A percentile compares a stretch with the other conserved stretches of the same genome.
Conservation (phyloP, 257 asterid genomes). For the Scutellaria baicalensis region DNA sequence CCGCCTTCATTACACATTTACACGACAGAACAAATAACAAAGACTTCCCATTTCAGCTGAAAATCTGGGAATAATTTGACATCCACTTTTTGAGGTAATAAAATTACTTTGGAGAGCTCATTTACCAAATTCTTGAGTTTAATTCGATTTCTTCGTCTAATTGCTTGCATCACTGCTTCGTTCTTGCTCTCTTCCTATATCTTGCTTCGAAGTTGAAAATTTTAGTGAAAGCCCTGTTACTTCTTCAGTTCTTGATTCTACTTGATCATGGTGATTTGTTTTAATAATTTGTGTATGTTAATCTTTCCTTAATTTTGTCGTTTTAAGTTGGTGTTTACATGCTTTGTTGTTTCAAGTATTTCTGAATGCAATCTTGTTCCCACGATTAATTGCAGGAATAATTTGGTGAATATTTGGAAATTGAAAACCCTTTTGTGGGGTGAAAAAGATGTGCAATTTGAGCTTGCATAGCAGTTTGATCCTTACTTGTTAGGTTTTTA, state of each 20-base stretch:
- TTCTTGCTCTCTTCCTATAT: background rate
- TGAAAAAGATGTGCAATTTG: background rate
- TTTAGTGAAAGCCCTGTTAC: background rate
- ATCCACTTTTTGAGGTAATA: background rate
- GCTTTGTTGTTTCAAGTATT: background rate
- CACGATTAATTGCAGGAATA: constrained; percentile 12
- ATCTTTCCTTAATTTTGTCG: background rate
- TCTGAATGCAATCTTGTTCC: background rate
- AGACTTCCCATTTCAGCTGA: background rate
- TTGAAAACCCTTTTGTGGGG: background rate
- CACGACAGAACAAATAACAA: background rate
- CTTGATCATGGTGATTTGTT: background rate
- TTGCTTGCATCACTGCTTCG: constrained; percentile 19
- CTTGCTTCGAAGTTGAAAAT: background rate
- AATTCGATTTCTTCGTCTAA: background rate
- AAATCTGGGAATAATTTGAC: background rate
- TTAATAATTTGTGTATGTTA: background rate
- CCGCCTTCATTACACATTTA: constrained; percentile 8
- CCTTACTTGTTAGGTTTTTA: background rate
- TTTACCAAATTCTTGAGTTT: background rate
- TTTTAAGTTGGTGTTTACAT: background rate
- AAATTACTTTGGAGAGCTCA: background rate
- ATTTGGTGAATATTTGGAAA: constrained; percentile 5
- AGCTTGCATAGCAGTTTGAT: constrained; percentile 3
- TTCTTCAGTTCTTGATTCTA: background rate